A percentile compares a stretch with the other conserved stretches of the same genome.
Evolutionary conservation across 768 basidiomycete species (phyloP).

Genomic region (Ramaria sp.): DNA sequence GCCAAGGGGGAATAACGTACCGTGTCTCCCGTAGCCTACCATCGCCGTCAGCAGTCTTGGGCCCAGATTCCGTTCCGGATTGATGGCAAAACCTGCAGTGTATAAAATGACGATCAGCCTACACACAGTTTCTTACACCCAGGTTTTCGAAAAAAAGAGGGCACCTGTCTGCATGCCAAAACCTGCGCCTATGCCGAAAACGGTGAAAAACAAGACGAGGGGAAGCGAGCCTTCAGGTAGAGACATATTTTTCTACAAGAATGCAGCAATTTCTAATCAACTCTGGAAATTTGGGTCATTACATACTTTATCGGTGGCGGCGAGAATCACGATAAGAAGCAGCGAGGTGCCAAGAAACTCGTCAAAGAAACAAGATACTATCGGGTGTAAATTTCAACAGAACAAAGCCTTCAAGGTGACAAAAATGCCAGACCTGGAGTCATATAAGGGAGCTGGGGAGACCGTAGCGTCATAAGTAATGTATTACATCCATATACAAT

Average conservation of each 20-base stretch:
- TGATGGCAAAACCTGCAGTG: slow-evolving; percentile 47
- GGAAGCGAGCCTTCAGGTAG: slow-evolving; percentile 41
- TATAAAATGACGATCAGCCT: too few species aligned
- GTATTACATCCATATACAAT: neutral
- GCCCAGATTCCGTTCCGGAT: slow-evolving; percentile 65
- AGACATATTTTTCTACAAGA: slow-evolving; percentile 27
- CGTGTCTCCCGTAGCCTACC: slow-evolving; percentile 55
- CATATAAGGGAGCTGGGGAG: too few species aligned
- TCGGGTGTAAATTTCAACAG: neutral
- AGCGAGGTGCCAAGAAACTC: slow-evolving; percentile 48
- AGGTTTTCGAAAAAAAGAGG: too few species aligned
- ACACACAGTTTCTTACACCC: too few species aligned
- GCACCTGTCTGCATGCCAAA: too few species aligned
- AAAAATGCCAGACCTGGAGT: slow-evolving; percentile 11
- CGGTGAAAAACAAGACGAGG: slow-evolving; percentile 40
- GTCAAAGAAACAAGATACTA: slow-evolving; percentile 34
- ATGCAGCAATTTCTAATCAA: too few species aligned
- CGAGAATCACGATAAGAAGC: slow-evolving; percentile 42
- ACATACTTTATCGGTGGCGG: slow-evolving; percentile 38
- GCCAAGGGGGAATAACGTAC: neutral
- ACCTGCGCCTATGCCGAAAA: slow-evolving; percentile 44
- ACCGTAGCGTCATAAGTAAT: slow-evolving; percentile 18
- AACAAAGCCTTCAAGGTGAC: neutral
- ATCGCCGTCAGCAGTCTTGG: slow-evolving; percentile 59
- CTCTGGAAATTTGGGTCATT: too few species aligned